Evolutionary conservation across 495 filamentous ascomycete genomes (phyloP), one percentile per base, ranked within the genome.

Genomic region (Hypoxylon fuscum): DNA sequence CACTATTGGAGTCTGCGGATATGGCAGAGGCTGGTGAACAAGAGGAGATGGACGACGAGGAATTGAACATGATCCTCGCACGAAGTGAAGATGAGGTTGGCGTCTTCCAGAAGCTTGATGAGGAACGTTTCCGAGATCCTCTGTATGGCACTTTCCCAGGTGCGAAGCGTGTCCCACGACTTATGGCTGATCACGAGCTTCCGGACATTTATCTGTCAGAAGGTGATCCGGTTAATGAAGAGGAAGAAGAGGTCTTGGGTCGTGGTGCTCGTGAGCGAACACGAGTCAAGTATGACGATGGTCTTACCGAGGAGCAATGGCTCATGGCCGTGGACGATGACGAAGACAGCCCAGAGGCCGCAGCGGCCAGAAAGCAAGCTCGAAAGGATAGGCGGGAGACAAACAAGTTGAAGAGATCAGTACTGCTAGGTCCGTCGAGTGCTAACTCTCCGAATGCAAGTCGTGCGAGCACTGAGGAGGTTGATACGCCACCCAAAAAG

Each of bases 231-330:
- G 85, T 92, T n/a, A 77, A 80, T 4, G 90, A 96, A 64, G 83
- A 90, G 32, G 85, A 90, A 64, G 84, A 87, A 18, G 87, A 92
- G 50, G 82, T 88, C 21, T 83, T 88, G 35, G 95, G 95, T 27
- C 92, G 95, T 72, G 95, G 95, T 52, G 93, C 93, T 55, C 88
- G 95, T 76, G 96, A 98, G 77, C 86, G 95, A 65, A 97, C 91
- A 68, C 83, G 90, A 49, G 92, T 96, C 56, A 90, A 90, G 72
- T 98, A 98, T 72, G 95, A 98, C 72, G 95, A 98, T 68, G 95
- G 96, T 22, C 87, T 98, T 37, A 97, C 95, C 2, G 96, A 98
- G 73, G 95, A 98, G 76, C 96, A 98, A 76, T 98, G 95, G 95
- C 76, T 85, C 22, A 87, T 88, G 72, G 94, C 95, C 52, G 92